Evolutionary conservation across 1,139 yeast species (phyloP), one percentile per base, ranked within the genome.

Genomic region (Pichia sp.): DNA sequence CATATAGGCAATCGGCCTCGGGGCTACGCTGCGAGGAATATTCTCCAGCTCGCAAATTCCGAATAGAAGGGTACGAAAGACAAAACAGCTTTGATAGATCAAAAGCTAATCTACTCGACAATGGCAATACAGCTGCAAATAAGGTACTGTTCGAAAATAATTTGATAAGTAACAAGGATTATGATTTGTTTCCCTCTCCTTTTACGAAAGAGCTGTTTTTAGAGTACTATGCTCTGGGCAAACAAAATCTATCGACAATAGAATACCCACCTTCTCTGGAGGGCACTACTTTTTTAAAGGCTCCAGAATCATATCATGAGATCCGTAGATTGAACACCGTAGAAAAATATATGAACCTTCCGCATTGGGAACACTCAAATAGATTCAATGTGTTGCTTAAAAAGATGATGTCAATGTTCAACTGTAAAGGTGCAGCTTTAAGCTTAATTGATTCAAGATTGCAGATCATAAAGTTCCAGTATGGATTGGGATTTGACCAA

Each of bases 191-290:
- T n/a, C 23, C 45, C 6, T 45, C 31, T 10, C 55, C 74, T 2
- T 62, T 81, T 56, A 81, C 88, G 0, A 80, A 75, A 66, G 75
- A 84, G 5, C 85, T 84, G 61, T 85, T 84, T 61, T 66, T 82
- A 26, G 90, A 84, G 57, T 76, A 77, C 4, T 85, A 85, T 62
- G 78, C 85, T 23, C 76, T 75, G 71, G 85, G 87, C 1, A 76
- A 75, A 60, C 73, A 78, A 77, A 82, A 84, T 59, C 67, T 85
- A 16, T 81, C 87, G 1, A 71, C 71, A 11, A 77, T 84, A 1
- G 76, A 78, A 1, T 73, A 82, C 54, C 93, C 92, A 0, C 68
- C 76, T 0, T 79, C 85, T 60, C 74, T 80, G 57, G 67, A 71
- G 16, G 72, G 72, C 10, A 68, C 68, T 10, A 81, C 81, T 1